These are phyloP conservation scores for Balakata baccata DNA, from an alignment of 345 rosid species.

Conservation along the genomic window DNA sequence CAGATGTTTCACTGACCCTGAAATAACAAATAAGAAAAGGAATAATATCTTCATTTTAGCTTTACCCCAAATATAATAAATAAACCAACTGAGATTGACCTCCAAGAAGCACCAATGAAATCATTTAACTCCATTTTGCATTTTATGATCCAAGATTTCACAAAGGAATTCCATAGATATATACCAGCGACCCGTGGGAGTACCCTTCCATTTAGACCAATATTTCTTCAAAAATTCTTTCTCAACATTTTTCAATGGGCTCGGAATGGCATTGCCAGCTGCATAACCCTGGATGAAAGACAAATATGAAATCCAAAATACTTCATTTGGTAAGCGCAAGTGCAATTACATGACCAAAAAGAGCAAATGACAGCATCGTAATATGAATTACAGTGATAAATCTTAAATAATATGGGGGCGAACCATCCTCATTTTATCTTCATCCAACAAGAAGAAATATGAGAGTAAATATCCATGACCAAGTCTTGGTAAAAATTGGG, in stretches of 20 bases:
- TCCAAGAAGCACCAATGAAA: not conserved
- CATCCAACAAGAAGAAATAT: too few relatives aligned
- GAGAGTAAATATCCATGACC: too few relatives aligned
- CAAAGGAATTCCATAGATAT: not conserved
- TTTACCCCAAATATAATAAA: not conserved
- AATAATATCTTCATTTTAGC: conserved; percentile 3
- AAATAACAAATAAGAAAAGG: too few relatives aligned
- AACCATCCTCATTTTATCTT: not conserved
- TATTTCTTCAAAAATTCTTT: conserved; percentile 74
- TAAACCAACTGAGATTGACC: not conserved
- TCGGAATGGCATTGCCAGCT: conserved; percentile 85
- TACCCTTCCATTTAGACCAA: conserved; percentile 93
- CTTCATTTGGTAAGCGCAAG: not conserved
- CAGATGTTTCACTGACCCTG: not conserved
- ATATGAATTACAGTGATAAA: not conserved
- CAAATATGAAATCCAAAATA: conserved; percentile 9
- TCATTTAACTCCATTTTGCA: not conserved
- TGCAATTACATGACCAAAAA: not conserved
- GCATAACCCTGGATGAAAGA: conserved; percentile 69
- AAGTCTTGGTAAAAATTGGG: not conserved
- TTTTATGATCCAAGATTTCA: conserved; percentile 1
- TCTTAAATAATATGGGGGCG: too few relatives aligned
- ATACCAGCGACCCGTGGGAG: conserved; percentile 78
- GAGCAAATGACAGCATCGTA: too few relatives aligned
- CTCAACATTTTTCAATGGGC: conserved; percentile 87